phyloP scores from a whole-genome alignment of 116 monocot species.

The Iris pallida region DNA sequence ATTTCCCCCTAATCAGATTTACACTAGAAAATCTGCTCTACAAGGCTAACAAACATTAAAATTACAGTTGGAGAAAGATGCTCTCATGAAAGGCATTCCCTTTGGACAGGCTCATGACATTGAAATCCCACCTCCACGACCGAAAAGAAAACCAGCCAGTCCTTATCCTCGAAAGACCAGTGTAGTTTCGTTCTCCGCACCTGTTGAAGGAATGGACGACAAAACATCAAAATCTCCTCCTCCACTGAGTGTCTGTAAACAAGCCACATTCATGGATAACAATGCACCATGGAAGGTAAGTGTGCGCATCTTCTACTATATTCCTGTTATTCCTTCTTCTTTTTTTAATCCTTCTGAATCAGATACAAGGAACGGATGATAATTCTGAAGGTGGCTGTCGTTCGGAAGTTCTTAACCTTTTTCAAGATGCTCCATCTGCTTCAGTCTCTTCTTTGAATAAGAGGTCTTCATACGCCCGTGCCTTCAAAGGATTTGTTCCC shows the following conservation, averaged over 20 bases:
- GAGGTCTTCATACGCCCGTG: conserved; percentile 13
- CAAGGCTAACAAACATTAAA: conserved; percentile 10
- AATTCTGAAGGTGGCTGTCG: conserved; percentile 35
- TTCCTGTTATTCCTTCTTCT: conserved; percentile 6
- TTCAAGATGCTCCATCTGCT: conserved; percentile 39
- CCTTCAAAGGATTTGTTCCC: conserved; percentile 25
- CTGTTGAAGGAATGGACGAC: conserved; percentile 21
- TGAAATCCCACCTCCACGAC: conserved; percentile 95
- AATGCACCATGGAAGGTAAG: conserved; percentile 33
- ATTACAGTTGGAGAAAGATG: conserved; percentile 82
- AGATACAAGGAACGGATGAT: conserved; percentile 23
- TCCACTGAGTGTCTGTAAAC: conserved; percentile 19
- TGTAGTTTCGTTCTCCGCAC: conserved; percentile 10
- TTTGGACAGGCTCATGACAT: conserved; percentile 65
- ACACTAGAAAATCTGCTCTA: neutral
- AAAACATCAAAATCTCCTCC: conserved; percentile 25
- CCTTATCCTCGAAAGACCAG: conserved; percentile 82
- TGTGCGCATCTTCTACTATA: neutral
- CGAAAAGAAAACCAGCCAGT: conserved; percentile 84
- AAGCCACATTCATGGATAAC: conserved; percentile 15
- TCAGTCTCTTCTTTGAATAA: conserved; percentile 32
- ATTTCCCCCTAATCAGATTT: too few species aligned
- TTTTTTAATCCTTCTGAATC: conserved; percentile 1
- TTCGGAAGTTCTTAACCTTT: conserved; percentile 51
- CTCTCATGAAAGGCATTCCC: conserved; percentile 54